Base-by-base conservation (phyloP, 768 basidiomycete genomes). In the Panaeolus cyanescens region DNA sequence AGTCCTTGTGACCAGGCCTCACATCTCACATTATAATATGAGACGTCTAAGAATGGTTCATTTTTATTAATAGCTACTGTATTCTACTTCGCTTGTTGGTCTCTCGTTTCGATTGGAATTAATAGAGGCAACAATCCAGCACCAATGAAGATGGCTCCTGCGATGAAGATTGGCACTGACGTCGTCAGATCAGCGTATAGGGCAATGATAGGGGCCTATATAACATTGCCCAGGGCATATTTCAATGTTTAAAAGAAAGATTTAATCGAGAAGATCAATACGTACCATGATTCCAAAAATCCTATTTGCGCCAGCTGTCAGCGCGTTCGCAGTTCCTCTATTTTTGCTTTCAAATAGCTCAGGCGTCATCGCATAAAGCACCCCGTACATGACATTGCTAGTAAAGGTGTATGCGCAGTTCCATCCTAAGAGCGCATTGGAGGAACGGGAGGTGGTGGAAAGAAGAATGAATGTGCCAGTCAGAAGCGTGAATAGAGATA, bases 401-500 rank as follows among this genome's bases (percentile, higher is more conserved):
- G 69, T 69, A 55, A 89, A 88, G n/a, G 76, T 80, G 64, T 89
- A 90, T 8, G 83, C 89, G 68, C 90, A 93, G 72, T 92, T 92
- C 91, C 91, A 93, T 53, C 86, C 91, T 25, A 93, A 79, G 39
- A 92, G 79, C 28, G 83, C 79, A 62, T 87, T 79, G 7, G 87
- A 90, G 61, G 82, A 86, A 65, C 84, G 81, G 31, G 91, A 83
- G n/a, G 90, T 92, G 45, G 91, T 92, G 32, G 83, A 87, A 64
- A 81, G 86, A 67, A 90, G 88, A 50, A 94, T 81, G 76, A 92
- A 92, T 12, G 79, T 80, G 15, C 90, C 91, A 10, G 91, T 92
- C 67, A 92, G 79, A 70, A 81, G 78, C 59, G 89, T 85, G 40
- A 86, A 85, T 39, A 87, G 74, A 0, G 86, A 82, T 12, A 93